Evolutionary conservation across 2,329 filamentous ascomycete genomes (phyloP).

Genomic region (Cladosporium austrohemisphaericum): DNA sequence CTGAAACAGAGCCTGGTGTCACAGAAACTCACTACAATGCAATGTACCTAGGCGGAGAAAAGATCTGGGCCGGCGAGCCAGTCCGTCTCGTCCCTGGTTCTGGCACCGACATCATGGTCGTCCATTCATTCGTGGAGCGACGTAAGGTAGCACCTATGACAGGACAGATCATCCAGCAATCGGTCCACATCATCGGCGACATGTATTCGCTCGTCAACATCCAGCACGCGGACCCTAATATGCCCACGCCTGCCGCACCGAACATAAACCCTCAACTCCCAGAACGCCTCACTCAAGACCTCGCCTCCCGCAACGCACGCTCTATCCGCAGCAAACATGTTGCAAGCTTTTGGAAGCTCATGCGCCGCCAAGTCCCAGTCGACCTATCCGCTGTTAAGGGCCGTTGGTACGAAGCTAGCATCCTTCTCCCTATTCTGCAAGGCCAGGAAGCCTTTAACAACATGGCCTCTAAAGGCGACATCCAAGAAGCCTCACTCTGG

Average conservation of each 20-base stretch:
- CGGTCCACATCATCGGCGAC: slow-evolving; percentile 47
- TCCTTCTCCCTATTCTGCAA: slow-evolving; percentile 45
- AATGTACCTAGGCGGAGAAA: slow-evolving; percentile 56
- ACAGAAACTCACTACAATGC: slow-evolving; percentile 49
- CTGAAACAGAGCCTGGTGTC: slow-evolving; percentile 34
- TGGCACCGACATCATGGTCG: slow-evolving; percentile 48
- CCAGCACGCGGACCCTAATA: slow-evolving; percentile 33
- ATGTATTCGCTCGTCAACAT: slow-evolving; percentile 48
- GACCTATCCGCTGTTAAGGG: slow-evolving; percentile 53
- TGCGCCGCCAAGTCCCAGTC: slow-evolving; percentile 30
- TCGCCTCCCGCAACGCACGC: slow-evolving; percentile 45
- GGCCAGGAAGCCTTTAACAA: slow-evolving; percentile 20
- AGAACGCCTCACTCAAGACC: slow-evolving; percentile 49
- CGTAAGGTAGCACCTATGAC: slow-evolving; percentile 17
- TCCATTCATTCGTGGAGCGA: slow-evolving; percentile 44
- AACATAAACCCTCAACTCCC: slow-evolving; percentile 44
- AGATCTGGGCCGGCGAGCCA: slow-evolving; percentile 57
- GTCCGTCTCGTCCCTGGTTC: slow-evolving; percentile 48
- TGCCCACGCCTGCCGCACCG: slow-evolving; percentile 32
- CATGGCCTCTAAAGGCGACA: slow-evolving; percentile 27
- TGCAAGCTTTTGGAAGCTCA: slow-evolving; percentile 44
- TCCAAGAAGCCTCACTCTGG: slow-evolving; percentile 32
- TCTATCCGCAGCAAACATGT: slow-evolving; percentile 37
- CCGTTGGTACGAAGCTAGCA: slow-evolving; percentile 57
- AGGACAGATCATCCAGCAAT: slow-evolving; percentile 23